phyloP scores from a whole-genome alignment of 2,329 filamentous ascomycete species.

The Mycosphaerella arachidis region DNA sequence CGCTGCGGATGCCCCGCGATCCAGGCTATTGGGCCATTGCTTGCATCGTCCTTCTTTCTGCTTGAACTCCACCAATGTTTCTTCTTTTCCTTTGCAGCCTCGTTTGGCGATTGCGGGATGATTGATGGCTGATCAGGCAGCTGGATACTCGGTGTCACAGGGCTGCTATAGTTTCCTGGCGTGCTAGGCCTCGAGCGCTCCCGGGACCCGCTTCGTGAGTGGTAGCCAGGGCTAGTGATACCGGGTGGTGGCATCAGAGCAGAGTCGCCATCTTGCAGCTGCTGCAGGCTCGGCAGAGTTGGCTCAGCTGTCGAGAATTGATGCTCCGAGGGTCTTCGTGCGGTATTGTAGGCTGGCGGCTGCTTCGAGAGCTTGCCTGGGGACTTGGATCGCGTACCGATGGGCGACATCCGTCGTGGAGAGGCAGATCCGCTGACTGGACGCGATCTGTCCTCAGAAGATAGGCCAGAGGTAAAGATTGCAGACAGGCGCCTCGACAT shows the following conservation, averaged over 20 bases:
- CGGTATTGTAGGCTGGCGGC: slow-evolving; percentile 14
- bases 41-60: slow-evolving; percentile 30
- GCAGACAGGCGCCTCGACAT: slow-evolving; percentile 23
- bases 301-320: slow-evolving; percentile 15
- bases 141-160: slow-evolving; percentile 22
- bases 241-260: slow-evolving; percentile 18
- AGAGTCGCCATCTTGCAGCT: slow-evolving; percentile 18
- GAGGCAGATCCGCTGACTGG: slow-evolving; percentile 11
- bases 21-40: slow-evolving; percentile 49
- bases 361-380: slow-evolving; percentile 23
- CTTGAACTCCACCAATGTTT: slow-evolving; percentile 32
- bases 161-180: slow-evolving; percentile 19
- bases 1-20: slow-evolving; percentile 55
- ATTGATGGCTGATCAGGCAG: slow-evolving; percentile 18
- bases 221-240: slow-evolving; percentile 13
- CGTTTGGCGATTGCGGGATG: slow-evolving; percentile 9
- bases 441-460: slow-evolving; percentile 15
- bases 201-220: slow-evolving; percentile 17
- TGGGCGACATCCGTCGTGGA: slow-evolving; percentile 14
- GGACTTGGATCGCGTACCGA: slow-evolving; percentile 16
- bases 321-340: slow-evolving; percentile 15
- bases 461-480: slow-evolving; percentile 18
- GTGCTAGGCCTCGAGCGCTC: slow-evolving; percentile 23
- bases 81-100: slow-evolving; percentile 28
- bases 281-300: slow-evolving; percentile 22